Evolutionary conservation across 768 basidiomycete species (phyloP), one percentile per base, ranked within the genome.

Genomic region (Chlorophyllum brunneum): DNA sequence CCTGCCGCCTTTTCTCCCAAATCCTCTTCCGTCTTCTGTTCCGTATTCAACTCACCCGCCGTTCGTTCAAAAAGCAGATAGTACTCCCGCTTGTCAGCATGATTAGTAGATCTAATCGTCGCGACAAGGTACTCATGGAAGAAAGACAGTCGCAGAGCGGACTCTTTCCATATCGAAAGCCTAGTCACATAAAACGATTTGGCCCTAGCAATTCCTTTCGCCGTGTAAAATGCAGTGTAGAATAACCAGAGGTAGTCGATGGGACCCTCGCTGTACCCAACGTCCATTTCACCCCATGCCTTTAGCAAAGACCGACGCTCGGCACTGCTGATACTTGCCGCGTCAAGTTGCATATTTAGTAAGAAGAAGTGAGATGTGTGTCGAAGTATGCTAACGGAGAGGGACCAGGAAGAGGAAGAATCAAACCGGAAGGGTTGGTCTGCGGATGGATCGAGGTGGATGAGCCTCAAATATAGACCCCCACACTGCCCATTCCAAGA

Each of bases 171-270:
- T 13, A 46, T 46, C 18, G 44, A 10, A 22, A 34, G 44, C 13
- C 31, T 26, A 11, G 30, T 5, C 18, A 46, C 44, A 30, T 34
- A 33, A 15, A 31, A 46, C 11, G 29, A 11, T 20, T 46, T 31
- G 5, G 16, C 20, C 30, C 31, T 16, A 6, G n/a, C n/a, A 18
- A 33, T 33, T 8, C 30, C 44, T 18, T 46, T 33, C 2, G 44
- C 44, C 8, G 44, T 18, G 31, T 46, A 46, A 18, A 46, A 46
- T 15, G 44, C 44, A 13, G 44, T 33, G 18, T 46, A 46, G 44
- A 46, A 46, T 22, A 34, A 23, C 44, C 44, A 46, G 30, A 46
- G 44, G 30, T 46, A 46, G 31, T 46, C 31, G 8, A 46, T 30
- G 20, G 44, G 31, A 10, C 31, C 31, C 31, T 46, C 44, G 30